Conservation (phyloP, 208 protist species). For the Leishmania aethiopica region DNA sequence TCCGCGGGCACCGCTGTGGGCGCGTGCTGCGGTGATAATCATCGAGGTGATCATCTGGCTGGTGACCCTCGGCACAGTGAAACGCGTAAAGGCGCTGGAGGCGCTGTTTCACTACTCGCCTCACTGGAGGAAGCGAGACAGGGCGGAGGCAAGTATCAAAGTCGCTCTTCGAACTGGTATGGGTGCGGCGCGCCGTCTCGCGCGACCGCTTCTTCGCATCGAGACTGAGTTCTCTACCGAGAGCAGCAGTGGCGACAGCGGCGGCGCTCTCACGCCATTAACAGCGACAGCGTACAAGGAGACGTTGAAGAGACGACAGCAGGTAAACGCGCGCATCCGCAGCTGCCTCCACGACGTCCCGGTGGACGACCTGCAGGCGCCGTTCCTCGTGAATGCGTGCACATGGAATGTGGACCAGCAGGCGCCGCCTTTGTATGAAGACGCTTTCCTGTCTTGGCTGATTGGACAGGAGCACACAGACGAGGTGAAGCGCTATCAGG, state of each 20-base stretch:
- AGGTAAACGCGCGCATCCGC: conserved; percentile 48
- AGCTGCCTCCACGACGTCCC: conserved; percentile 21
- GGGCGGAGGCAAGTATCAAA: conserved; percentile 28
- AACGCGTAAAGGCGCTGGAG: conserved; percentile 25
- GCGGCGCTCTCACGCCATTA: conserved; percentile 19
- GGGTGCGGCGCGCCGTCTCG: conserved; percentile 31
- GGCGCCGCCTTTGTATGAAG: conserved; percentile 36
- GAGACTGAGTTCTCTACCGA: conserved; percentile 46
- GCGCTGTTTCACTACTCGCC: conserved; percentile 19
- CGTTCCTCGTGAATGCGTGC: conserved; percentile 63
- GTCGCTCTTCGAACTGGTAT: conserved; percentile 28
- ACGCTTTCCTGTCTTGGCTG: conserved; percentile 51
- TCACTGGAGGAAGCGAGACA: conserved; percentile 28
- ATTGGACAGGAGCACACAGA: conserved; percentile 45
- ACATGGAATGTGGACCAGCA: conserved; percentile 86
- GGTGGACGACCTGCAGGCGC: conserved; percentile 24
- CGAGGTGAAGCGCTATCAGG: conserved; percentile 37
- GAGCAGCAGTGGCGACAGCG: conserved; percentile 12
- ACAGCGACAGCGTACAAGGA: conserved; percentile 32
- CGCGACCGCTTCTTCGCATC: conserved; percentile 43
- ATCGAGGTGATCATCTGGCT: conserved; percentile 35
- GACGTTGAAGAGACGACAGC: conserved; percentile 21
- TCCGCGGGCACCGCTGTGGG: conserved; percentile 17
- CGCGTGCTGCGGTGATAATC: conserved; percentile 14
- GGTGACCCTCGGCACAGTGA: conserved; percentile 32